phyloP scores from a whole-genome alignment of 352 stramenopile species.

The Globisporangium solare region DNA sequence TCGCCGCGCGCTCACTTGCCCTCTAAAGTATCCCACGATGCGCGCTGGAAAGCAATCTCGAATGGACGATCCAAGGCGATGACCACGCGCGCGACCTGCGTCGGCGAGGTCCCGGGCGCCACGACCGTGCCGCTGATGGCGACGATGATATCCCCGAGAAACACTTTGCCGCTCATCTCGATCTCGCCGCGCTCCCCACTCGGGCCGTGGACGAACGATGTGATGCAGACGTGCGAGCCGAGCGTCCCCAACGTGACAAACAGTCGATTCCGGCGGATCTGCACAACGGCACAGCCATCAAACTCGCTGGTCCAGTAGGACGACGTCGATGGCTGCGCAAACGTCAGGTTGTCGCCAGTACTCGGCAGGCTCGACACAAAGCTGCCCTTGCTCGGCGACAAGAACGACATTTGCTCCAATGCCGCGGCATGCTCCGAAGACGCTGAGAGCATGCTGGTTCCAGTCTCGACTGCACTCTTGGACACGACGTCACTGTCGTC shows the following conservation, averaged over 20 bases:
- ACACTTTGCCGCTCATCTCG: conserved; percentile 61
- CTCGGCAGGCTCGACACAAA: conserved; percentile 19
- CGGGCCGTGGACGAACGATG: conserved; percentile 56
- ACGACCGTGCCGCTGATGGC: conserved; percentile 40
- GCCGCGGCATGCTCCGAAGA: not conserved
- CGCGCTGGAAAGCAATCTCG: conserved; percentile 50
- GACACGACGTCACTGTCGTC: not conserved
- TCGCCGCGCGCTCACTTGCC: not conserved
- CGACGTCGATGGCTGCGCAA: not conserved
- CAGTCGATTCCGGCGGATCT: conserved; percentile 34
- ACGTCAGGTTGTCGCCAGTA: conserved; percentile 1
- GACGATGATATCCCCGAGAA: conserved; percentile 58
- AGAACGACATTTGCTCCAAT: conserved; percentile 33
- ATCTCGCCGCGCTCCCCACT: conserved; percentile 50
- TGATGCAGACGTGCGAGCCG: conserved; percentile 46
- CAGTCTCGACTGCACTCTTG: not conserved
- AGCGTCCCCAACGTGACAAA: conserved; percentile 53
- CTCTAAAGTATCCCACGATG: conserved; percentile 57
- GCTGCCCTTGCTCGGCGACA: conserved; percentile 37
- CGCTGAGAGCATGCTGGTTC: not conserved
- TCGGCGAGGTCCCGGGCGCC: conserved; percentile 22
- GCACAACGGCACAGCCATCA: conserved; percentile 24
- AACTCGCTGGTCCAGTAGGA: conserved; percentile 1
- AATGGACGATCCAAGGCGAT: conserved; percentile 36
- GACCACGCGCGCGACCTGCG: conserved; percentile 45